phyloP scores from a whole-genome alignment of 169 alveolate species.

The Babesia microti region DNA sequence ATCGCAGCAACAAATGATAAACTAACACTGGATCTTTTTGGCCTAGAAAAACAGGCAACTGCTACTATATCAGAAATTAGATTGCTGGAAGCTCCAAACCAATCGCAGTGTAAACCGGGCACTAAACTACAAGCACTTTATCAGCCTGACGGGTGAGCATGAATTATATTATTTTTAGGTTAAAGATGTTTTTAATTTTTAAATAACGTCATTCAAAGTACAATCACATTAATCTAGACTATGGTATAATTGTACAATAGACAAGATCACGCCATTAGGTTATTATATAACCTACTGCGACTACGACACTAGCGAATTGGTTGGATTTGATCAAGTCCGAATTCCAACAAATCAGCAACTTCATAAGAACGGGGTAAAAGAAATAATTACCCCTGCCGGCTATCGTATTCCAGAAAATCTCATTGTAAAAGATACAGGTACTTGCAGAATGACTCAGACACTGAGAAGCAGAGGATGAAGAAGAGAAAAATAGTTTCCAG shows the following conservation, averaged over 20 bases:
- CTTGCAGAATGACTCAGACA: too few species aligned
- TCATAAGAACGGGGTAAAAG: constrained; percentile 33
- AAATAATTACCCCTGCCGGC: constrained; percentile 61
- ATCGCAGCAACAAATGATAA: constrained; percentile 25
- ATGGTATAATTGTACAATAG: constrained; percentile 56
- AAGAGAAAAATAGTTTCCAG: constrained; percentile 56
- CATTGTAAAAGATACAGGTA: constrained; percentile 47
- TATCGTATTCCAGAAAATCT: constrained; percentile 58
- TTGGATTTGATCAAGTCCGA: constrained; percentile 46
- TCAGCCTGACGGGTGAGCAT: constrained; percentile 36
- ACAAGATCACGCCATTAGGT: constrained; percentile 44
- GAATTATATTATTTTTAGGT: too few species aligned
- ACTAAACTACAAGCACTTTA: constrained; percentile 38
- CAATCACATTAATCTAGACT: constrained; percentile 18
- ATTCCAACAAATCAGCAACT: constrained; percentile 5
- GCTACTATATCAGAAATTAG: constrained; percentile 33
- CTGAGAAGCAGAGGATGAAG: constrained; percentile 51
- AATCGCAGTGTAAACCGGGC: constrained; percentile 31
- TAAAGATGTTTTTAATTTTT: too few species aligned
- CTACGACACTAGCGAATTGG: constrained; percentile 57
- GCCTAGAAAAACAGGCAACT: constrained; percentile 30
- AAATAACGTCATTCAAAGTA: too few species aligned
- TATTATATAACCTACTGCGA: constrained; percentile 56
- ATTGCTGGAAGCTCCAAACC: constrained; percentile 35
- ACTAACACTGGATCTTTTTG: constrained; percentile 22